A percentile compares a stretch with the other conserved stretches of the same genome.
Conservation (phyloP, 179 eudicot species). For the Drosera spatulata region DNA sequence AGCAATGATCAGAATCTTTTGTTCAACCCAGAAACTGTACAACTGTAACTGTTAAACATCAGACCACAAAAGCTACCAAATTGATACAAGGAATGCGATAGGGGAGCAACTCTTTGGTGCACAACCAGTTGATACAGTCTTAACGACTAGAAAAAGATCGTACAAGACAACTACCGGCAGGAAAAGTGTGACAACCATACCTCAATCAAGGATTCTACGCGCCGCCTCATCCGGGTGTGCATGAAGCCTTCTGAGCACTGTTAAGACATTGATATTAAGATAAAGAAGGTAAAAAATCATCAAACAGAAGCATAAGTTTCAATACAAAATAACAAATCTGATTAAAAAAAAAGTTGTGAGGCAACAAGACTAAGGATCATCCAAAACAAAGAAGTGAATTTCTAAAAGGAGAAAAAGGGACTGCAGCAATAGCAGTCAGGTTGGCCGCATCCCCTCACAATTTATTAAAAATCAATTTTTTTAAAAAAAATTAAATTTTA, state of each 20-base stretch:
- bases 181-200: conserved; percentile 20
- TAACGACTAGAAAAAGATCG: background rate
- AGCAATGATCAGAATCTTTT: too few species aligned
- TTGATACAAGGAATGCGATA: too few species aligned
- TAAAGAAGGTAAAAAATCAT: background rate
- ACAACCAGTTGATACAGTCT: too few species aligned
- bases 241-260: conserved; percentile 99
- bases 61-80: too few species aligned
- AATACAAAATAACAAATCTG: background rate
- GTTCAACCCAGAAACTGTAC: too few species aligned
- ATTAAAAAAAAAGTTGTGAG: background rate
- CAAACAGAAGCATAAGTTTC: background rate
- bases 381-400: background rate
- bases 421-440: background rate
- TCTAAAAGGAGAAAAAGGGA: background rate
- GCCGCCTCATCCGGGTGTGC: conserved; percentile 99
- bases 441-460: too few species aligned
- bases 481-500: too few species aligned
- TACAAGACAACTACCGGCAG: background rate
- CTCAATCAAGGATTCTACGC: conserved; percentile 93
- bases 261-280: conserved; percentile 8
- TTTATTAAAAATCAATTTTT: too few species aligned
- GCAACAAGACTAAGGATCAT: background rate
- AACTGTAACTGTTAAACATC: too few species aligned
- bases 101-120: too few species aligned